Base-by-base conservation (phyloP, 257 asterid species). In the Nicotiana noctiflora region DNA sequence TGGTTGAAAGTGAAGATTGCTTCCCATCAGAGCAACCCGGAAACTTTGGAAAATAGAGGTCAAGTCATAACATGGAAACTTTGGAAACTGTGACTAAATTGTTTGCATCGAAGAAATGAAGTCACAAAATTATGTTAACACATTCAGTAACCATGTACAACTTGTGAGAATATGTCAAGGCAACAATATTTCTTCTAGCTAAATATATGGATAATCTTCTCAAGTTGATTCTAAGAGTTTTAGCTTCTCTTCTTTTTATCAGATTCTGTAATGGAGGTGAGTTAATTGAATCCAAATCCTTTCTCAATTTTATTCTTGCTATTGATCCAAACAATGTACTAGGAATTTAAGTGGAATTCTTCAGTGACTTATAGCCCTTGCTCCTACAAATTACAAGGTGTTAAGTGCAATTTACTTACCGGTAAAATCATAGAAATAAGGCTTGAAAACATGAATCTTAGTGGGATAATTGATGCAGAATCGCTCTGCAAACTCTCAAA, bases 391-490 rank as follows among this genome's bases (percentile, higher is more conserved):
- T 66, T 75, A 82, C 65, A 21, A 44, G 82, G 82, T 17, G 67
- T 79, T 32, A 63, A 76, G 34, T 82, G 89, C 66, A 56, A 29
- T 60, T 19, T 49, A 27, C 57, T 25, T 3, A 8, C 75, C 3
- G 17, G 13, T 0, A 53, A 79, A 12, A 29, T 81, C 19, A 49
- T 11, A 44, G 82, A 63, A 81, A 72, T 81, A 52, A 72, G 83
- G 61, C 83, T 81, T 25, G 75, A 37, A 11, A 78, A 81, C 27
- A n/a, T 78, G 79, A 81, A 74, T 27, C 85, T 81, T 4, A 56
- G 82, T 79, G 89, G 87, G 13, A 37, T 61, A n/a, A 80, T 86
- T 63, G 87, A 83, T 52, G 82, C 81, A 34, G 75, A 83, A 13
- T 79, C 83, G 8, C 75, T 86, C 5, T 83, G 84, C 64, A 67